Conservation (phyloP, 2,329 filamentous ascomycete genomes). For the Fusarium sp. region DNA sequence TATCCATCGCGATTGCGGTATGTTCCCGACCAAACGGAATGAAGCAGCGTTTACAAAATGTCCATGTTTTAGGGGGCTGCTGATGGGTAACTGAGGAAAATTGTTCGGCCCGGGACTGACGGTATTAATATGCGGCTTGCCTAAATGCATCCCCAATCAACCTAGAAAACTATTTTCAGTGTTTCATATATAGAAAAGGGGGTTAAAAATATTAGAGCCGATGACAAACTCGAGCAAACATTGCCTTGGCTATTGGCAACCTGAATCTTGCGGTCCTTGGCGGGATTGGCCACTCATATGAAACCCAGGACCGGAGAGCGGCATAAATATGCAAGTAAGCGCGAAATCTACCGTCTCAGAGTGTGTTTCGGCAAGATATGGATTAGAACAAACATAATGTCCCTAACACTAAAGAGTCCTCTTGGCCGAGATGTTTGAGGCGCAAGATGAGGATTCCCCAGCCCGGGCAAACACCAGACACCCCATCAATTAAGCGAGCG, state of each 20-base stretch:
- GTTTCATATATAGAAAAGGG: conserved; percentile 45
- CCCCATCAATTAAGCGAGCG: background rate
- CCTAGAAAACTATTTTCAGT: background rate
- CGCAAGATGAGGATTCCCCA: conserved; percentile 39
- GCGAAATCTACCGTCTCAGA: conserved; percentile 56
- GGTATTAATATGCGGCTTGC: background rate
- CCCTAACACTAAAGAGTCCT: background rate
- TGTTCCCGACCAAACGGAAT: background rate
- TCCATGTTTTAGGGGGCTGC: background rate
- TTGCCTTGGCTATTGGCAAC: conserved; percentile 52
- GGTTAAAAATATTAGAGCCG: conserved; percentile 49
- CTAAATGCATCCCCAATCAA: background rate
- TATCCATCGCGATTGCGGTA: too few relatives aligned
- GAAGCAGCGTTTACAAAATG: background rate
- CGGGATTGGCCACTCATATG: conserved; percentile 58
- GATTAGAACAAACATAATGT: background rate
- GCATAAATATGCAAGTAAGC: conserved; percentile 49
- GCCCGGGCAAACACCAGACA: too few relatives aligned
- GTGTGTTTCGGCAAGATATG: conserved; percentile 60
- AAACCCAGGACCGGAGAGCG: conserved; percentile 28
- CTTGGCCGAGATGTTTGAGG: conserved; percentile 24
- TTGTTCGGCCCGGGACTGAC: background rate
- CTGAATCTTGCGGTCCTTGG: conserved; percentile 50
- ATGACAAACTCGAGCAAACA: conserved; percentile 47
- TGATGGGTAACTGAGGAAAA: background rate